These are phyloP conservation scores for Waitea zeae DNA, from an alignment of 1,284 basidiomycete genomes.

Conservation along the genomic window DNA sequence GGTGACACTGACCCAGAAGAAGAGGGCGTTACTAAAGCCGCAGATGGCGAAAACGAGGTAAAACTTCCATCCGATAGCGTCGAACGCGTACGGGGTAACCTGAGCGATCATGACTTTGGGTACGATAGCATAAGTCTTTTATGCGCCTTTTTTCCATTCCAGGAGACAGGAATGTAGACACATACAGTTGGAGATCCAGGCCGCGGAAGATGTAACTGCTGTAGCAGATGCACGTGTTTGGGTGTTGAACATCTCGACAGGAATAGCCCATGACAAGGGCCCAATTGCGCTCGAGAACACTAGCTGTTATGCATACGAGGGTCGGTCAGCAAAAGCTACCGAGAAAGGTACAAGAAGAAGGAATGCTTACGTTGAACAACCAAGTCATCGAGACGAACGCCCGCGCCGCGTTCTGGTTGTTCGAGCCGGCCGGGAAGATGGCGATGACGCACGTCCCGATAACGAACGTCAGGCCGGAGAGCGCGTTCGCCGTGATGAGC, in stretches of 20 bases:
- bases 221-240: slow-evolving; percentile 43
- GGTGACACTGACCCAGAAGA: slow-evolving; percentile 24
- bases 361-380: slow-evolving; percentile 12
- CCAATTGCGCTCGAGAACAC: slow-evolving; percentile 25
- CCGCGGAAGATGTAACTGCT: slow-evolving; percentile 33
- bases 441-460: slow-evolving; percentile 35
- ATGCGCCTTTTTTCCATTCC: slow-evolving; percentile 8
- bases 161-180: background rate
- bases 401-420: slow-evolving; percentile 16
- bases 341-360: too few relatives aligned
- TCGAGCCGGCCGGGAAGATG: slow-evolving; percentile 25
- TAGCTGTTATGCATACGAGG: too few relatives aligned
- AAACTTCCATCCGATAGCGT: slow-evolving; percentile 28
- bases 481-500: slow-evolving; percentile 34
- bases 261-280: slow-evolving; percentile 5
- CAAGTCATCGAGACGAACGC: slow-evolving; percentile 13
- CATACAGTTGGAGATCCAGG: slow-evolving; percentile 30
- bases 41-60: slow-evolving; percentile 45
- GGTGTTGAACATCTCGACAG: slow-evolving; percentile 32
- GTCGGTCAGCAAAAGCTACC: too few relatives aligned
- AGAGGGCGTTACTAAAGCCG: slow-evolving; percentile 40
- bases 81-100: slow-evolving; percentile 30
- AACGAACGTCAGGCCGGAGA: slow-evolving; percentile 32
- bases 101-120: slow-evolving; percentile 21
- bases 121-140: background rate